Evolutionary conservation across 345 rosid species (phyloP).

Genomic region (Salix exigua): DNA sequence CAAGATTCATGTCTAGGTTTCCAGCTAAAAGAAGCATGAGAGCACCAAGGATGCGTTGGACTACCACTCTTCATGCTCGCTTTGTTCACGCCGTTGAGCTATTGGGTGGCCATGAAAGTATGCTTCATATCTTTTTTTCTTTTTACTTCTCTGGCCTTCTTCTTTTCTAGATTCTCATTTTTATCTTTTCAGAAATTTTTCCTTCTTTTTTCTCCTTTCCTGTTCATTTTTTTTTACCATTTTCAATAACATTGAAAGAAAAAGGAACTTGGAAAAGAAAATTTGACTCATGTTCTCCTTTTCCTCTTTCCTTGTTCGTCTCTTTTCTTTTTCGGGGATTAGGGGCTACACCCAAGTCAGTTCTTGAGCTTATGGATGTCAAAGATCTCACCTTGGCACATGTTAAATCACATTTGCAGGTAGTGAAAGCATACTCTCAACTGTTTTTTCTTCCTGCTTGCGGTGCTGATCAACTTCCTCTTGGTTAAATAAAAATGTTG

Average conservation of each 20-base stretch:
- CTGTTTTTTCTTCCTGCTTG: neutral
- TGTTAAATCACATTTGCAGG: slow-evolving; percentile 98
- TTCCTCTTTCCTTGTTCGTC: neutral
- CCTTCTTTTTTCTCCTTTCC: neutral
- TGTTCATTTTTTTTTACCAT: neutral
- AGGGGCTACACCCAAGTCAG: slow-evolving; percentile 98
- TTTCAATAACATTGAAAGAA: neutral
- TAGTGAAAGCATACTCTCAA: slow-evolving; percentile 20
- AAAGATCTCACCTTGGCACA: slow-evolving; percentile 98
- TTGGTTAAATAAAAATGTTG: neutral
- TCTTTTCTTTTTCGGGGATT: slow-evolving; percentile 14
- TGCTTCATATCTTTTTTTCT: slow-evolving; percentile 12
- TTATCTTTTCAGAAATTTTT: neutral
- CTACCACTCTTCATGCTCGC: slow-evolving; percentile 92
- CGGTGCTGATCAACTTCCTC: neutral
- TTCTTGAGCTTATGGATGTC: slow-evolving; percentile 98
- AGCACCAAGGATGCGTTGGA: slow-evolving; percentile 97
- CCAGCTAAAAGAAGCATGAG: slow-evolving; percentile 57
- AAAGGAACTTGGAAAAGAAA: slow-evolving; percentile 6
- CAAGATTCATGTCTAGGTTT: slow-evolving; percentile 61
- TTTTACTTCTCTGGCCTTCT: neutral
- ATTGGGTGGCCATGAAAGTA: slow-evolving; percentile 99
- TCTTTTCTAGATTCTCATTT: neutral
- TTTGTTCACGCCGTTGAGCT: slow-evolving; percentile 99
- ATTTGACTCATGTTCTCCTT: slow-evolving; percentile 13